Base-by-base conservation (phyloP, 2,329 filamentous ascomycete species). In the Fusarium camptoceras region DNA sequence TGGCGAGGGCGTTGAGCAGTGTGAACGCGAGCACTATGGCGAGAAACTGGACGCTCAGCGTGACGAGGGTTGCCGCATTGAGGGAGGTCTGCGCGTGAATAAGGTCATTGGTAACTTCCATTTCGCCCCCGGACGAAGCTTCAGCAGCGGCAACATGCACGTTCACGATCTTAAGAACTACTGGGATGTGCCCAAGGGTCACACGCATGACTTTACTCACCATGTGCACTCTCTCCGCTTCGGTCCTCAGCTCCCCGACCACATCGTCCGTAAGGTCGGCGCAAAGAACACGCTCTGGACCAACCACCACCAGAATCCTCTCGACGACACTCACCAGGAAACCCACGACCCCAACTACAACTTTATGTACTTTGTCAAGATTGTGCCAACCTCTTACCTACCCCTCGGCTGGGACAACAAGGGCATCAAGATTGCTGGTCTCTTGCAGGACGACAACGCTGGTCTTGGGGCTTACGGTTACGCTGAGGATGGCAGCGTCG, bases 31-130 rank as follows among this genome's bases (percentile, higher is more conserved):
- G 82, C 94, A 98, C 79, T 99, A 98, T 81, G 89, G 89, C 66
- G 93, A 98, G 81, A 92, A 91, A 75, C 86, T 99, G 64, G 93
- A 97, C 77, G 90, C 89, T 68, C 95, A 98, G 83, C 89, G 94
- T 59, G 88, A 90, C 54, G 97, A 99, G 83, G 96, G 96, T 63
- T 99, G 96, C 82, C 93, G 96, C 53, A 92, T 99, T 70, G 94
- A 98, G 80, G 96, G 96, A 64, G 89, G 89, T 41, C 88, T 99
- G 74, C 92, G 93, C 49, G 97, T 99, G 72, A 99, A 99, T 87
- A 99, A 99, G 83, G 96, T 99, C 27, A 88, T 99, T 57, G 96
- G 96, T 59, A 99, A 99, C 84, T 99, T 99, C 87, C 96, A 99
- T 81, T 92, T 99, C 75, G 96, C 97, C 2, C 96, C 96, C 2